Base-by-base conservation (phyloP, 2,329 filamentous ascomycete genomes). In the Phaeosphaeria sp. region DNA sequence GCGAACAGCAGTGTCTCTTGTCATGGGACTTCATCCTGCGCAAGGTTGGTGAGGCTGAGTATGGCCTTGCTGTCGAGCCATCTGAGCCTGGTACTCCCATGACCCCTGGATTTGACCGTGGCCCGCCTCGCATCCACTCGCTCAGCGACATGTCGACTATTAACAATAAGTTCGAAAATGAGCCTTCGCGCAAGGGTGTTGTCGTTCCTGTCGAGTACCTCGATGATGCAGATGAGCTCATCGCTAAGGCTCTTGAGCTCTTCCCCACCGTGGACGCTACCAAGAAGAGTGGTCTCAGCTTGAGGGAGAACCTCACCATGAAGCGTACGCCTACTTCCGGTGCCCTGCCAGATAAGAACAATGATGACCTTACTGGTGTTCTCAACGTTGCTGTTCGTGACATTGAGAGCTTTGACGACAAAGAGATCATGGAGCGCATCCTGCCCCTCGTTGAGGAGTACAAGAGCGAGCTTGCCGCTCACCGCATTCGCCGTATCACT, bases 71-170 rank as follows among this genome's bases (percentile, higher is more conserved):
- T 9, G 78, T 93, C 15, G 87, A 89, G 73, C 93, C 92, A 2
- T 90, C 90, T 17, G 90, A 90, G 63, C 91, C 94, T 30, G 96
- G 93, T 9, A 82, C 81, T 2, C 81, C 81, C n/a, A 73, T 77
- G 48, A 90, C 91, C 4, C 92, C 93, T n/a, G 87, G 87, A 46
- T 86, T 87, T 57, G 83, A 83, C 65, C 85, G 86, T 66, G 53
- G 53, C 47, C 71, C 71, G 18, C 91, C 92, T 81, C 89, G 93
- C 68, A 90, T 98, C 72, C 89, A 91, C 81, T 98, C 95, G 53
- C 95, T 99, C 78, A 97, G 93, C 77, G 95, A 99, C 75, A 92
- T 99, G 90, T 92, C 92, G 17, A 97, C 96, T 78, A 82, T 97
- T 60, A 84, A 87, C 59, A 87, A 87, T 64, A 89, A 90, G 74